Conservation (phyloP, 1,284 basidiomycete genomes). For the Vanrija pseudolonga region DNA sequence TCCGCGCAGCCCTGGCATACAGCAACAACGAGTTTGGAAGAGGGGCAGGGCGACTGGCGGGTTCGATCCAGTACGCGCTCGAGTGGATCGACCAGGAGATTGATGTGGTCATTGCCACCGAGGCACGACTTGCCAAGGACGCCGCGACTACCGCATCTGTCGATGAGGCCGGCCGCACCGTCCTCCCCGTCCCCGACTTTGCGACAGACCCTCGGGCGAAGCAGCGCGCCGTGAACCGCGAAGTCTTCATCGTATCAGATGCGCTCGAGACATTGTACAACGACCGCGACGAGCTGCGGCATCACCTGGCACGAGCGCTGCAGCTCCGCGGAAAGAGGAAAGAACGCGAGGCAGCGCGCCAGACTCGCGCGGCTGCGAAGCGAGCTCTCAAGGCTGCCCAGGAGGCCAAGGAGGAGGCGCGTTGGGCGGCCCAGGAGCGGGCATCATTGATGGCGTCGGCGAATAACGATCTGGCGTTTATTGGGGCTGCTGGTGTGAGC, state of each 20-base stretch:
- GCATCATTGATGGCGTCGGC: too few species aligned
- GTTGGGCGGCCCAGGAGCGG: too few species aligned
- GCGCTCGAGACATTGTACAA: neutral
- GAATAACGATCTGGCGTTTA: too few species aligned
- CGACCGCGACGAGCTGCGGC: neutral
- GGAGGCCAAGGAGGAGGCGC: too few species aligned
- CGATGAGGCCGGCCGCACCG: neutral
- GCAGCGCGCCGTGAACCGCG: neutral
- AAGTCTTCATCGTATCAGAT: slow-evolving; percentile 4
- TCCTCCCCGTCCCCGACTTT: neutral
- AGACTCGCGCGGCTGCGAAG: too few species aligned
- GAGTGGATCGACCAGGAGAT: slow-evolving; percentile 5
- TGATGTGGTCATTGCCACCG: slow-evolving; percentile 1
- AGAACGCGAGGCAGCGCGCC: neutral
- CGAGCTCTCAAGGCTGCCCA: too few species aligned
- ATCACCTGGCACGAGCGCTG: neutral
- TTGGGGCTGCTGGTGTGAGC: too few species aligned
- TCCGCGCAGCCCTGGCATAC: slow-evolving; percentile 2
- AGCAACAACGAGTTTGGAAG: neutral
- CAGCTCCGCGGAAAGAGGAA: neutral
- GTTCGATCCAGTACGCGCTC: neutral
- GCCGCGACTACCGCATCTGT: neutral
- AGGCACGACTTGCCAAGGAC: slow-evolving; percentile 1
- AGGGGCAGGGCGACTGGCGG: neutral
- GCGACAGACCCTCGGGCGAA: neutral